Evolutionary conservation across 305 asterid genomes (phyloP).

Genomic region (Ilex paraguariensis): DNA sequence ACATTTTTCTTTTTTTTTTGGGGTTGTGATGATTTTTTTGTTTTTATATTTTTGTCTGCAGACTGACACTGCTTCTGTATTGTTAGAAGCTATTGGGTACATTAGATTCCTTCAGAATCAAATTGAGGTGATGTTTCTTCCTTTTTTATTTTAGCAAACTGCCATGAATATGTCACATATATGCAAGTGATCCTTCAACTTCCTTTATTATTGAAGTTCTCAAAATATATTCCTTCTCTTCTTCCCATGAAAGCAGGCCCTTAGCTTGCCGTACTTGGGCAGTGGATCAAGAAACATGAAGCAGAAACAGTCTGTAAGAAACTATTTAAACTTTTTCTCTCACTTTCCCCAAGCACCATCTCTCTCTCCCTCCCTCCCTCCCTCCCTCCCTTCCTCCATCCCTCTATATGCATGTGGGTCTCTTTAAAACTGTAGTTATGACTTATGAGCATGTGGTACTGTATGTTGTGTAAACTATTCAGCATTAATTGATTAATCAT

Average conservation of each 20-base stretch:
- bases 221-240: too few species aligned
- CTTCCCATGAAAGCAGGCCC: constrained; percentile 54
- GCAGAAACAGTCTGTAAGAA: constrained; percentile 45
- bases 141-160: neutral
- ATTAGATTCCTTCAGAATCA: neutral
- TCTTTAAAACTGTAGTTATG: neutral
- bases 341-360: constrained; percentile 4
- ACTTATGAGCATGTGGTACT: too few species aligned
- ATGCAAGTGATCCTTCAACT: neutral
- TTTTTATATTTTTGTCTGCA: constrained; percentile 8
- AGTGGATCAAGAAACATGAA: constrained; percentile 35
- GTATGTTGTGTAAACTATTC: constrained; percentile 2
- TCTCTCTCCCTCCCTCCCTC: neutral
- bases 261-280: constrained; percentile 63
- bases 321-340: neutral
- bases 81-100: neutral
- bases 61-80: constrained; percentile 1
- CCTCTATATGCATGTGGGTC: neutral
- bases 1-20: too few species aligned
- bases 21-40: neutral
- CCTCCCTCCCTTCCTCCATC: neutral
- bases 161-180: too few species aligned
- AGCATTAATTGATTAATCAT: constrained; percentile 24
- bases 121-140: neutral
- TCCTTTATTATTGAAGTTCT: neutral